Percentiles rank a stretch among this genome's conserved stretches.
Conservation (phyloP, 2,329 filamentous ascomycete species). For the Colletotrichum phormii region DNA sequence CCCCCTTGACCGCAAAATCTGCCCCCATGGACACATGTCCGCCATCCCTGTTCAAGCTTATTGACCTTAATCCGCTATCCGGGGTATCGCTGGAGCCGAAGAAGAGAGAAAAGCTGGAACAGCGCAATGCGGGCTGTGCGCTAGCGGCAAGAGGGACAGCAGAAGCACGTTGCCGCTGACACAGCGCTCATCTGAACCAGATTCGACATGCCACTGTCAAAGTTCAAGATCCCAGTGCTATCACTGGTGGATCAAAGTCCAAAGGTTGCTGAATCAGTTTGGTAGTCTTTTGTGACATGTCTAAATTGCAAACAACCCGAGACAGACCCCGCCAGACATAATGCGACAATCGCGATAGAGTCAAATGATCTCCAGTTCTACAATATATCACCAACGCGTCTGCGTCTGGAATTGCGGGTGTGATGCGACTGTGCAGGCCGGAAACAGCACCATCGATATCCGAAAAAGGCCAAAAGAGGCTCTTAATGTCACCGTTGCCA, state of each 20-base stretch:
- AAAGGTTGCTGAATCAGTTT: slow-evolving; percentile 2
- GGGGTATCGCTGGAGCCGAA: slow-evolving; percentile 22
- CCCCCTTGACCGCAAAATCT: background rate
- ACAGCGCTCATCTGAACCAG: background rate
- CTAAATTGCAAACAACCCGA: background rate
- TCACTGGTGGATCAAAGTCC: slow-evolving; percentile 6
- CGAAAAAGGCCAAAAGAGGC: background rate
- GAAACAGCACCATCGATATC: background rate
- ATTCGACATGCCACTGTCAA: background rate
- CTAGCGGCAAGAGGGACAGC: background rate
- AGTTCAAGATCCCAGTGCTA: background rate
- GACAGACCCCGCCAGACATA: background rate
- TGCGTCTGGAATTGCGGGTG: background rate
- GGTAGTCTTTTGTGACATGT: background rate
- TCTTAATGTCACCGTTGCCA: background rate
- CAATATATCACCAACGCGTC: slow-evolving; percentile 24
- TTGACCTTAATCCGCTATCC: slow-evolving; percentile 10
- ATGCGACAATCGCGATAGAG: background rate
- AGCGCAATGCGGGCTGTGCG: background rate
- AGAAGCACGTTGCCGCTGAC: background rate
- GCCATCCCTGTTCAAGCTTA: background rate
- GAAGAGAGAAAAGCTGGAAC: background rate
- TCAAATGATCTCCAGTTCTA: slow-evolving; percentile 4
- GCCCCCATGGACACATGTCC: background rate
- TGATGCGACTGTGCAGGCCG: background rate